Base-by-base conservation (phyloP, 164 flowering plant species). In the Annona cherimola region DNA sequence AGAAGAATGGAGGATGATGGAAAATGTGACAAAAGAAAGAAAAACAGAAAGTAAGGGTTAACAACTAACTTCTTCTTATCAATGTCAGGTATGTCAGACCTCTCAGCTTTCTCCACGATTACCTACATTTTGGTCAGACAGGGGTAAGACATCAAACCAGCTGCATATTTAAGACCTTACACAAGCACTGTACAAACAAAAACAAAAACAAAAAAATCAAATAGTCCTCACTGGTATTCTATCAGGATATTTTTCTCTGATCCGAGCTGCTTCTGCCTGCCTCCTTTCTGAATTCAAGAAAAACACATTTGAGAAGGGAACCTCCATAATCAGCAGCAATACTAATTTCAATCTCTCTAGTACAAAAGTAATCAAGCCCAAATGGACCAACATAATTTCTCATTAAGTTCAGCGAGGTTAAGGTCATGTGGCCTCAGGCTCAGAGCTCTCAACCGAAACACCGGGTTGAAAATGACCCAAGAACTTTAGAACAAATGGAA, bases 1-100 rank as follows among this genome's bases (percentile, higher is more conserved):
- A 26, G 35, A 26, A 26, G 35, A 26, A 26, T 1, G 35, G 35
- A 26, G 35, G 35, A 26, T 26, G 46, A 63, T 35, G 12, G 57
- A 61, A 67, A 50, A 50, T 50, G 11, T 45, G 3, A 20, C 18
- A 64, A 2, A 1, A 9, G 11, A 39, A 42, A 35, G 3, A 75
- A 18, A 39, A 42, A 35, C 5, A 75, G 43, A 16, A 61, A 4
- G 57, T 50, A 50, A 1, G 57, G 9, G 45, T 26, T 65, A n/a
- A 26, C n/a, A 16, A 85, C 92, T 82, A 41, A 90, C 97, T 92
- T 92, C 82, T 92, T 92, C 88, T 92, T 92, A 76, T 90, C 97
- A 69, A 92, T 92, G 74, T 92, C 97, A 54, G 97, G 92, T 16
- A 92, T 85, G 78, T 92, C 97, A 74, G 85, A 87, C 76, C 80